Evolutionary conservation across 345 rosid species (phyloP), one percentile per base, ranked within the genome.

Genomic region (Eucalyptus pumila): DNA sequence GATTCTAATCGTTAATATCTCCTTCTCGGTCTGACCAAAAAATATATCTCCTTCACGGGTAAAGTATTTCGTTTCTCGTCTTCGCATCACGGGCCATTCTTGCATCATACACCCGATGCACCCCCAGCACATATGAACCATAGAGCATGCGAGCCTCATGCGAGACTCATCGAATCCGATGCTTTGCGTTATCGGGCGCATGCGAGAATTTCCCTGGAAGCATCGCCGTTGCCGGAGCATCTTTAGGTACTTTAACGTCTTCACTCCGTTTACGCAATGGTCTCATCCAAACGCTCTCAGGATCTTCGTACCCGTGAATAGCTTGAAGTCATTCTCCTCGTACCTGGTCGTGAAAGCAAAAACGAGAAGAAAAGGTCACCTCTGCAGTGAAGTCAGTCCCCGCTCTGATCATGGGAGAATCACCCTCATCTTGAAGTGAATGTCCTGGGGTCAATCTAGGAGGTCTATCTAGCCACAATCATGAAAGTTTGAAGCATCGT

Each of bases 1-100:
- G 32, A 65, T n/a, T 65, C 19, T 4, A 4, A n/a, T 2, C 37
- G 3, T 65, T 60, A 60, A 27, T n/a, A 27, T 5, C 62, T 27
- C 8, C n/a, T 65, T 65, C 37, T 14, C 19, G 3, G 34, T 44
- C 45, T 44, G 45, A 44, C 45, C 45, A 44, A 44, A 44, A 44
- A 8, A 40, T 40, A 27, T n/a, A 27, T 5, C 62, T 27, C 8
- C n/a, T 65, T 65, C 37, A n/a, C 19, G 3, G 34, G 76, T 65
- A 65, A 27, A 65, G 10, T n/a, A 3, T 3, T 0, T 65, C 40
- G 3, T n/a, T 30, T 65, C 10, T 65, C 21, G 0, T 11, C 69
- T 60, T 60, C 15, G 27, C 65, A 27, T 58, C 30, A 27, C 16
- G 16, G 69, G 62, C 62, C 30, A 10, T 56, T 56, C 24, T 56